Evolutionary conservation across 176 grass and related monocot species (phyloP).

Genomic region (Tuctoria greenei): DNA sequence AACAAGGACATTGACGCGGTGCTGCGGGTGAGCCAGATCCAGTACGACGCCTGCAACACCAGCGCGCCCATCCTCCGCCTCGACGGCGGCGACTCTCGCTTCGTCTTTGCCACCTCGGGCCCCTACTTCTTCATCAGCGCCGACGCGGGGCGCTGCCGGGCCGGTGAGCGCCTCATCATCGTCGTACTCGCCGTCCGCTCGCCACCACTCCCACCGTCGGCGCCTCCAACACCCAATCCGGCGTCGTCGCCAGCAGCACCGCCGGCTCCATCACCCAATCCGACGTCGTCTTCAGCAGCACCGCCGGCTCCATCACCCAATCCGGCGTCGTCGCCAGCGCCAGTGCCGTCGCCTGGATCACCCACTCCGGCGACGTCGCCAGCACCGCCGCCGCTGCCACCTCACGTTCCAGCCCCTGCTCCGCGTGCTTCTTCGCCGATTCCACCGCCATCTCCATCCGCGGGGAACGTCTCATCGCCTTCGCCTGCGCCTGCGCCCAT

Average conservation of each 20-base stretch:
- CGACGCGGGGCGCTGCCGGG: slow-evolving; percentile 45
- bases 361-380: not conserved
- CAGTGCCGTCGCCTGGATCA: not conserved
- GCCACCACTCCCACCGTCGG: not conserved
- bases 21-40: slow-evolving; percentile 52
- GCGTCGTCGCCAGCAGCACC: not conserved
- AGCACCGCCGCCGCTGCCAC: not conserved
- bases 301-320: not conserved
- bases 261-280: not conserved
- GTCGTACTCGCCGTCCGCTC: slow-evolving; percentile 55
- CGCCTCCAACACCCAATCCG: not conserved
- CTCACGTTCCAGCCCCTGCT: not conserved
- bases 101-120: slow-evolving; percentile 43
- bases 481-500: not conserved
- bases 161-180: slow-evolving; percentile 54
- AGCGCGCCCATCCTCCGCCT: slow-evolving; percentile 34
- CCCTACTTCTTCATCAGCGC: slow-evolving; percentile 73
- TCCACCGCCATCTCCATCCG: not conserved
- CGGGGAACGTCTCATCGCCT: not conserved
- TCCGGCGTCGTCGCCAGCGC: no score
- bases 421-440: not conserved
- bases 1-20: slow-evolving; percentile 44
- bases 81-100: slow-evolving; percentile 53
- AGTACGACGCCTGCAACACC: slow-evolving; percentile 72
- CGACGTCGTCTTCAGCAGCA: not conserved